Evolutionary conservation across 2,329 filamentous ascomycete genomes (phyloP).

Genomic region (Pyrenophora graminea): DNA sequence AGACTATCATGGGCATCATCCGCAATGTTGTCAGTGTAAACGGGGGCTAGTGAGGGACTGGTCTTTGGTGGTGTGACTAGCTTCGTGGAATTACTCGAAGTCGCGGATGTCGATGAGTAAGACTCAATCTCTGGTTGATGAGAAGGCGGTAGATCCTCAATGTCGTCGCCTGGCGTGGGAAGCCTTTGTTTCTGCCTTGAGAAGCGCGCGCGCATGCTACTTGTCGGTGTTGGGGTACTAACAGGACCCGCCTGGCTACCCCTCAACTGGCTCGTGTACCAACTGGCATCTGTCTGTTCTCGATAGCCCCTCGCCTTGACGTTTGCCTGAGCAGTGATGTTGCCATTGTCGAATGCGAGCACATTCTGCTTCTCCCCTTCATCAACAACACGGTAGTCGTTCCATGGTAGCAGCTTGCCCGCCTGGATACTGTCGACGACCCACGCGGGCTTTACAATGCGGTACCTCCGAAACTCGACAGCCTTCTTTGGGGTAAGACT

Average conservation of each 20-base stretch:
- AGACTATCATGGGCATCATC: constrained; percentile 29
- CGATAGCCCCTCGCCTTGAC: constrained; percentile 68
- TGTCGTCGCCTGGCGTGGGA: constrained; percentile 32
- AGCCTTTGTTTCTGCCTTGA: constrained; percentile 19
- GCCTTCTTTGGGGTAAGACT: constrained; percentile 89
- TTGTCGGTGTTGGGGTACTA: constrained; percentile 32
- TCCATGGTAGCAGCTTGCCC: constrained; percentile 83
- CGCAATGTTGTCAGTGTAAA: constrained; percentile 3
- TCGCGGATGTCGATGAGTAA: constrained; percentile 12
- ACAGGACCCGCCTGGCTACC: constrained; percentile 30
- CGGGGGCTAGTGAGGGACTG: constrained; percentile 27
- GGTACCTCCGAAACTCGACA: constrained; percentile 83
- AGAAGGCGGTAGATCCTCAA: constrained; percentile 38
- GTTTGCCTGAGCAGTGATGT: constrained; percentile 68
- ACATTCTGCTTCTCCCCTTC: constrained; percentile 83
- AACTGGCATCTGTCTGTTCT: constrained; percentile 80
- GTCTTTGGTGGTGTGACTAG: constrained; percentile 39
- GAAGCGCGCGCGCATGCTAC: constrained; percentile 29
- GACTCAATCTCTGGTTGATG: constrained; percentile 41
- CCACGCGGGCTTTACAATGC: constrained; percentile 94
- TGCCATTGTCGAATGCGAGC: constrained; percentile 65
- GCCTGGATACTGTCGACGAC: constrained; percentile 85
- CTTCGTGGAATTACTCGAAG: constrained; percentile 13
- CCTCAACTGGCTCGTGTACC: constrained; percentile 76
- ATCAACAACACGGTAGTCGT: constrained; percentile 79